phyloP scores from a whole-genome alignment of 2,329 filamentous ascomycete genomes.

The Xylariaceae sp. region DNA sequence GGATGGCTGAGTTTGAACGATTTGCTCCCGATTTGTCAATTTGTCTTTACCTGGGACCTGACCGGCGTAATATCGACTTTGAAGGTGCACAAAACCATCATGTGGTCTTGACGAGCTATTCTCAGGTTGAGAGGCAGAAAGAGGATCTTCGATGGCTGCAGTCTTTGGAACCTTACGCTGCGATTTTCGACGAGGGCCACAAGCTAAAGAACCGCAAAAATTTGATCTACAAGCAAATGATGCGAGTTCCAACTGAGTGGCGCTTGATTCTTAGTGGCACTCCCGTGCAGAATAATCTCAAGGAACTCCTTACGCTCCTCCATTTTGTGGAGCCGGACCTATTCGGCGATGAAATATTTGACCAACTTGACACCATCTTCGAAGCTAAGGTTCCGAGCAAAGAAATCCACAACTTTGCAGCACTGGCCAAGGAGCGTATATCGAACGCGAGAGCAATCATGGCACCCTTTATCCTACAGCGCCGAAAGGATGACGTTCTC shows the following conservation, averaged over 20 bases:
- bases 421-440: constrained; percentile 87
- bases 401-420: constrained; percentile 77
- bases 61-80: constrained; percentile 68
- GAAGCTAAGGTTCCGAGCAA: constrained; percentile 87
- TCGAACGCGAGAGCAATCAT: constrained; percentile 88
- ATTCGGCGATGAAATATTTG: constrained; percentile 72
- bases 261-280: constrained; percentile 88
- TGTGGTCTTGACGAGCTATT: constrained; percentile 65
- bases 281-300: constrained; percentile 91
- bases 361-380: constrained; percentile 86
- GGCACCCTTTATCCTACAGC: constrained; percentile 90
- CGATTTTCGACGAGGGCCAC: constrained; percentile 93
- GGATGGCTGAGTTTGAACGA: constrained; percentile 85
- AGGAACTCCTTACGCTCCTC: constrained; percentile 87
- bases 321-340: constrained; percentile 92
- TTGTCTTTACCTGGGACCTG: constrained; percentile 68
- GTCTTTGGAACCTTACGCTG: constrained; percentile 55
- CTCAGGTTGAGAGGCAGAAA: constrained; percentile 58
- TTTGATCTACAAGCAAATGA: constrained; percentile 78
- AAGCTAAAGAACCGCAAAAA: constrained; percentile 88
- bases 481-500: constrained; percentile 91
- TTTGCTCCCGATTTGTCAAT: constrained; percentile 83
- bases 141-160: constrained; percentile 59
- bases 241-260: constrained; percentile 79
- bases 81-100: constrained; percentile 69